Percentiles rank a stretch among this genome's conserved stretches.
phyloP scores from a whole-genome alignment of 208 protist genomes.

The Perkinsela sp. region DNA sequence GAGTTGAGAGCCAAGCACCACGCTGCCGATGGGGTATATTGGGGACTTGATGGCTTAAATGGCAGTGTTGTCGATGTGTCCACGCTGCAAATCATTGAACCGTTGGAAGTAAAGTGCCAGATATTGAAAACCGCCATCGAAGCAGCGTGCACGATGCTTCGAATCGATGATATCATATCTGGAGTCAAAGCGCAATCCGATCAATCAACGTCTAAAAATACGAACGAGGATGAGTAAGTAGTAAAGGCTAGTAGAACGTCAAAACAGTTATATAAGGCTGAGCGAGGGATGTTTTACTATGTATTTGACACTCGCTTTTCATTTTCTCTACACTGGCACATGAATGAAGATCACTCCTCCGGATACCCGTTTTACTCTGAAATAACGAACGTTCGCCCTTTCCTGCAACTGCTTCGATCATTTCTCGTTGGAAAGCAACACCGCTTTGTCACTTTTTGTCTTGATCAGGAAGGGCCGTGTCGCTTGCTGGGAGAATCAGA shows the following conservation, averaged over 20 bases:
- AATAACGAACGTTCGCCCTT: no score
- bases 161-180: conserved; percentile 96
- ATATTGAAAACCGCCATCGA: conserved; percentile 92
- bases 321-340: no score
- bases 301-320: no score
- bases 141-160: conserved; percentile 86
- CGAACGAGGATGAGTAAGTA: background rate
- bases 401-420: no score
- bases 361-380: no score
- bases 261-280: no score
- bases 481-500: background rate
- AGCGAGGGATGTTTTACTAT: no score
- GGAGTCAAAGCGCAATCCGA: conserved; percentile 30
- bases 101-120: conserved; percentile 88
- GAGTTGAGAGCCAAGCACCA: conserved; percentile 82
- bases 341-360: no score
- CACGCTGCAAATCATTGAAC: conserved; percentile 86
- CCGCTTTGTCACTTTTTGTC: background rate
- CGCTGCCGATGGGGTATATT: conserved; percentile 44
- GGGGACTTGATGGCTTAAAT: conserved; percentile 87
- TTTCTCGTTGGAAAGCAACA: background rate
- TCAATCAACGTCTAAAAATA: background rate
- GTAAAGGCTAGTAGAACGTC: no score
- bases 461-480: background rate
- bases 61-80: conserved; percentile 81